These are phyloP conservation scores for Saccharomyces hybrid DNA, from an alignment of 1,139 yeast genomes.

Conservation along the genomic window DNA sequence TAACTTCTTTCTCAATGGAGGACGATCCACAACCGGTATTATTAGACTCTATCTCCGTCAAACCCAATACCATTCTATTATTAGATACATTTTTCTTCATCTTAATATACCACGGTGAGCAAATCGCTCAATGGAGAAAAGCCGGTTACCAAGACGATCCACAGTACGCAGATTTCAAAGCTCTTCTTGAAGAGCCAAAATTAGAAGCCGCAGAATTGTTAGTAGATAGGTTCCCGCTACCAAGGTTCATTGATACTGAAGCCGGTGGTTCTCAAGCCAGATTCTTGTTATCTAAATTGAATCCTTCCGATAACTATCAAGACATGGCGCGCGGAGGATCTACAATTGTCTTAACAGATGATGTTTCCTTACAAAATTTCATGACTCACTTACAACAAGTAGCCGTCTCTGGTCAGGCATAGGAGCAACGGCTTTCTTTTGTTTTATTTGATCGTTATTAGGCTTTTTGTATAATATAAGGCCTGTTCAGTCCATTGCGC, in stretches of 20 bases:
- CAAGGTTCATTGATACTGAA: slow-evolving; percentile 92
- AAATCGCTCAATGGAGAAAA: slow-evolving; percentile 93
- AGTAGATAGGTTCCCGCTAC: slow-evolving; percentile 92
- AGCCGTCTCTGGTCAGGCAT: slow-evolving; percentile 48
- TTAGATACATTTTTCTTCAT: slow-evolving; percentile 95
- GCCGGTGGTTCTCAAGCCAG: slow-evolving; percentile 98
- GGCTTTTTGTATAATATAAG: not conserved
- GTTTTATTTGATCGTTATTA: not conserved
- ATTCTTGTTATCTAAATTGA: slow-evolving; percentile 85
- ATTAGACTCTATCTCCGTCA: slow-evolving; percentile 85
- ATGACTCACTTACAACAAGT: slow-evolving; percentile 84
- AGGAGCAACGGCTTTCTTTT: not conserved
- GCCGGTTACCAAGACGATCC: slow-evolving; percentile 89
- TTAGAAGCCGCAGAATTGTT: slow-evolving; percentile 87
- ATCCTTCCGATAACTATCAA: slow-evolving; percentile 82
- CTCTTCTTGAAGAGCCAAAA: slow-evolving; percentile 80
- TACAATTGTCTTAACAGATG: slow-evolving; percentile 90
- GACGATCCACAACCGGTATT: slow-evolving; percentile 90
- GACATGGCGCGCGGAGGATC: slow-evolving; percentile 49
- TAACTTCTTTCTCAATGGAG: slow-evolving; percentile 77
- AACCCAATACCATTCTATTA: slow-evolving; percentile 78
- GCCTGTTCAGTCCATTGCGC: not conserved
- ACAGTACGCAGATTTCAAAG: slow-evolving; percentile 82
- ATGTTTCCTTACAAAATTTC: slow-evolving; percentile 84
- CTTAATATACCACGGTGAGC: slow-evolving; percentile 89